Base-by-base conservation (phyloP, 2,329 filamentous ascomycete species). In the Akanthomyces lecanii region DNA sequence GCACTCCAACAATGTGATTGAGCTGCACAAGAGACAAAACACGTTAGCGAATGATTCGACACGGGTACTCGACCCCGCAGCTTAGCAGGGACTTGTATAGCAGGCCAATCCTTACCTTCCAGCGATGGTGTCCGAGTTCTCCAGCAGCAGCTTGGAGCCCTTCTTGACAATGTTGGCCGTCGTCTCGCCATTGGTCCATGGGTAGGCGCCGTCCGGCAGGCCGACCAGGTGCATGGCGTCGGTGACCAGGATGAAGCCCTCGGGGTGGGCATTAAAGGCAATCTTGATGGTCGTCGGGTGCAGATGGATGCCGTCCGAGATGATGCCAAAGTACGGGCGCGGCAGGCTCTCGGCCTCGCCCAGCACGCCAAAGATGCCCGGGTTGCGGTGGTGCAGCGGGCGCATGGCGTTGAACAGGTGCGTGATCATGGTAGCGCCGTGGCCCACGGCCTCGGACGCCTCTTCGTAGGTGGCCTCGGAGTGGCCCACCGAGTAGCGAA, bases 371-470 rank as follows among this genome's bases (percentile, higher is more conserved):
- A 96, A 96, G 69, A 97, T 87, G 44, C 92, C 92, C 0, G 93
- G 92, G 75, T 97, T 92, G 63, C 93, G 89, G 79, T 97, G 92
- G 74, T 95, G 91, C 57, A 96, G 85, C 16, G 92, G 92, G 0
- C 88, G 84, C 92, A 97, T 97, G 30, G 92, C 92, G 73, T 97
- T 97, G 84, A 96, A 97, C 1, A 97, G 82, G 71, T 97, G 92
- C 0, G 92, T 97, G 67, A 97, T 90, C 91, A 96, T 96, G 55
- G 85, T 90, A 2, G 90, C 91, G 58, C 92, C 92, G 7, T 86
- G 82, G n/a, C 79, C 80, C 4, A 95, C 84, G 23, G 90, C 90
- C 5, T 79, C 77, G 4, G 88, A 86, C 1, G 90, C 91, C 72
- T 94, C 83, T 74, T 96, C 91, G 72, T 94, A 96, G 0, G 89